phyloP scores from a whole-genome alignment of 352 stramenopile genomes.

The Globisporangium radiosum region DNA sequence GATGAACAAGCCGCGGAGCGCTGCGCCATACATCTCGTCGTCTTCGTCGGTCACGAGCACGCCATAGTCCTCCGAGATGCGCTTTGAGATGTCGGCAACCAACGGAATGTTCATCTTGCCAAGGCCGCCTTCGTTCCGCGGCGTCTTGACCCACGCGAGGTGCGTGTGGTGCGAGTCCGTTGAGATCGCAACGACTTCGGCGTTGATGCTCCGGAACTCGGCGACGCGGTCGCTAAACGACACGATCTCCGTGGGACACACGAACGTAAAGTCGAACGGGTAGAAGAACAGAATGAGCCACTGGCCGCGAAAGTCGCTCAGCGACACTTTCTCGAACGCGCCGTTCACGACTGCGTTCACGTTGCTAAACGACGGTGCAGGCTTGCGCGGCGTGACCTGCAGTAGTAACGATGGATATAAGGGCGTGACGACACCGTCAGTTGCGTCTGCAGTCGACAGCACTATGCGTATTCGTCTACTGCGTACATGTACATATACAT shows the following conservation, averaged over 20 bases:
- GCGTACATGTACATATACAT: neutral
- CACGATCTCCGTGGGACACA: conserved; percentile 81
- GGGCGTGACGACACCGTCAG: too few relatives aligned
- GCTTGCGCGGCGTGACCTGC: conserved; percentile 64
- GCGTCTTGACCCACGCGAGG: conserved; percentile 77
- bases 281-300: conserved; percentile 88
- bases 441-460: neutral
- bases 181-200: conserved; percentile 73
- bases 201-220: conserved; percentile 72
- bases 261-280: conserved; percentile 85
- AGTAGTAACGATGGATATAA: neutral
- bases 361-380: conserved; percentile 59
- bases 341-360: conserved; percentile 76
- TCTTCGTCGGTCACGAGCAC: conserved; percentile 80
- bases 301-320: conserved; percentile 68
- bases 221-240: conserved; percentile 72
- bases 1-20: conserved; percentile 76
- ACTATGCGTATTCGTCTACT: too few relatives aligned
- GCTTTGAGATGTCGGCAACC: conserved; percentile 77
- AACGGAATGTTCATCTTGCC: conserved; percentile 84
- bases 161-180: conserved; percentile 84
- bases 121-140: conserved; percentile 65
- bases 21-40: conserved; percentile 72
- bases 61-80: conserved; percentile 79
- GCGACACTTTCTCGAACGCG: conserved; percentile 75